phyloP scores from a whole-genome alignment of 768 basidiomycete genomes.

The Xerocomus spinulosus region DNA sequence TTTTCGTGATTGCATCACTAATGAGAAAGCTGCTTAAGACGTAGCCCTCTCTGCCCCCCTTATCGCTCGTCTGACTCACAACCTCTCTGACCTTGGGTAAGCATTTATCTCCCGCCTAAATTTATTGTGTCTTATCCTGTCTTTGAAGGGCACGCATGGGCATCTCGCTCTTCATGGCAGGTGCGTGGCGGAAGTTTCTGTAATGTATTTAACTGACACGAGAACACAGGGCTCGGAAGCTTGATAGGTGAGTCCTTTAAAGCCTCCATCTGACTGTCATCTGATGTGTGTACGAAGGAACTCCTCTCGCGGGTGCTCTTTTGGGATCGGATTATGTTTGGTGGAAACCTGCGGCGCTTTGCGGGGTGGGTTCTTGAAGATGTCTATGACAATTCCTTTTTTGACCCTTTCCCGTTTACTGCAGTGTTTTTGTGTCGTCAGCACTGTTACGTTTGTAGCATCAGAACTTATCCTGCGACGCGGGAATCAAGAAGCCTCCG shows the following conservation, averaged over 20 bases:
- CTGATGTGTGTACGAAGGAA: conserved; percentile 33
- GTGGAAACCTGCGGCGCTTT: conserved; percentile 53
- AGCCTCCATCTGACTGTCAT: conserved; percentile 11
- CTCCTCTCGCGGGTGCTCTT: conserved; percentile 54
- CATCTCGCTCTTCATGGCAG: conserved; percentile 44
- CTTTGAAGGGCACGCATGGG: conserved; percentile 37
- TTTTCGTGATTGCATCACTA: background rate
- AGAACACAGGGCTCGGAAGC: conserved; percentile 21
- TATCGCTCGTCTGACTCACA: conserved; percentile 38
- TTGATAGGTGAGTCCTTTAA: conserved; percentile 15
- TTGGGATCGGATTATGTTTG: conserved; percentile 47
- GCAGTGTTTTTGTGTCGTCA: conserved; percentile 16
- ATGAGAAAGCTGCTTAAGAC: conserved; percentile 21
- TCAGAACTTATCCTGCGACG: conserved; percentile 8
- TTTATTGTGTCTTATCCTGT: background rate
- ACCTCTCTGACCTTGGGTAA: conserved; percentile 47
- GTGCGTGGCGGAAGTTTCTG: conserved; percentile 23
- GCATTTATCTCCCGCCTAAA: background rate
- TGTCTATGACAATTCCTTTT: background rate
- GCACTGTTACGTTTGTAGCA: conserved; percentile 12
- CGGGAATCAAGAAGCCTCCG: background rate
- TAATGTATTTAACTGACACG: background rate
- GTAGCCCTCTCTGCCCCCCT: conserved; percentile 41
- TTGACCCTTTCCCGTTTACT: conserved; percentile 1
- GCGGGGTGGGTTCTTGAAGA: conserved; percentile 32